Base-by-base conservation (phyloP, 2,329 filamentous ascomycete species). In the Cercospora sojina region DNA sequence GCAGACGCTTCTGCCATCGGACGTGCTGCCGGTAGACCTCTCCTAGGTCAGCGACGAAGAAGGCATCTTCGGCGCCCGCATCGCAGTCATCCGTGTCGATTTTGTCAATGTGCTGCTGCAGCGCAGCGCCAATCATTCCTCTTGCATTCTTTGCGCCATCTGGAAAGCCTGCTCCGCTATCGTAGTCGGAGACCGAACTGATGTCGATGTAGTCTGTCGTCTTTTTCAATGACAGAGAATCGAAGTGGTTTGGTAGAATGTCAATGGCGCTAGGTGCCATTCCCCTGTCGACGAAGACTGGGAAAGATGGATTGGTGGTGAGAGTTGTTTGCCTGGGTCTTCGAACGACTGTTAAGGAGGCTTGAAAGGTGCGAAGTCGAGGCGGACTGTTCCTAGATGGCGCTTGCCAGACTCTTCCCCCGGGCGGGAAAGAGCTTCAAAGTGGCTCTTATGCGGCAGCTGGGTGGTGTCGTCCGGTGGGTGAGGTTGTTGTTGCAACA, bases 361-460 rank as follows among this genome's bases (percentile, higher is more conserved):
- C 88, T 92, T 90, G 85, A 93, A 96, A 83, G 90, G 91, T 85
- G 92, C 91, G 87, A 92, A 90, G 89, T 90, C 92, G 87, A 91
- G 86, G 86, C 90, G 87, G 90, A 89, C 88, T 91, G 69, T 67
- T 69, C 71, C 67, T 74, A 68, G 77, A 76, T 79, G 91, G 90
- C 92, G 91, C 92, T 91, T 92, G 90, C 92, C 92, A 91, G 93
- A 97, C 92, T 95, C 95, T 96, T 94, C 95, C 95, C 93, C 94
- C 82, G 84, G 85, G 82, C 84, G 85, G 97, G 93, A 94, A 98
- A 98, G 94, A 96, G 93, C 91, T 91, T 89, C 87, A 88, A 88
- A 90, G 90, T 88, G 88, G 89, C 91, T 96, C 91, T 92, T 98
- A 99, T 99, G 94, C 95, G 95, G 95, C 95, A 98, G 94, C 92